Conservation (phyloP, 177 flowering plant species). For the Vitis hybrid region DNA sequence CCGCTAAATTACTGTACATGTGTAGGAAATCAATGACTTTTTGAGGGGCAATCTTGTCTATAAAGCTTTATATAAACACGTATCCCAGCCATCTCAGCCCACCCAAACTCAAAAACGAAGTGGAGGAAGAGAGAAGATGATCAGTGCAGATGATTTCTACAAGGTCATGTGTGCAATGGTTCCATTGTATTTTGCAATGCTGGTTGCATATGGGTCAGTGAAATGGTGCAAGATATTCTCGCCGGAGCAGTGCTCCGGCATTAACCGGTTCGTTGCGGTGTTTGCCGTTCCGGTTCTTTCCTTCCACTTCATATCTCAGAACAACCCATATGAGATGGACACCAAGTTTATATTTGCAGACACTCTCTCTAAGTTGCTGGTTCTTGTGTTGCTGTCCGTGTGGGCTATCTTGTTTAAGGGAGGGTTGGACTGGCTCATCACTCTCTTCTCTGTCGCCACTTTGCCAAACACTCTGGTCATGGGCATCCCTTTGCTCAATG, state of each 20-base stretch:
- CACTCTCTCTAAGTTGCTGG: constrained; percentile 44
- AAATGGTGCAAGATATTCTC: constrained; percentile 66
- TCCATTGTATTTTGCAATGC: constrained; percentile 62
- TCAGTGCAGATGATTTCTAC: constrained; percentile 50
- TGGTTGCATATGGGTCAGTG: constrained; percentile 55
- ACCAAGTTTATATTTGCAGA: constrained; percentile 57
- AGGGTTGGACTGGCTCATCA: constrained; percentile 49
- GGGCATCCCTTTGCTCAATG: constrained; percentile 53
- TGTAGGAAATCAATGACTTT: background rate
- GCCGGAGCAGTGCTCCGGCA: constrained; percentile 64
- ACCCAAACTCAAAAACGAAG: background rate
- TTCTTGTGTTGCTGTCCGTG: constrained; percentile 35
- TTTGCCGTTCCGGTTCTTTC: constrained; percentile 63
- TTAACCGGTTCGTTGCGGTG: constrained; percentile 55
- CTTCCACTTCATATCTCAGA: constrained; percentile 63
- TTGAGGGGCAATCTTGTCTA: constrained; percentile 12
- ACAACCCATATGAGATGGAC: constrained; percentile 63
- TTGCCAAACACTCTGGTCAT: constrained; percentile 56
- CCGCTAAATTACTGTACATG: constrained; percentile 6
- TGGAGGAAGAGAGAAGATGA: constrained; percentile 30
- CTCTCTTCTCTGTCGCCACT: constrained; percentile 50
- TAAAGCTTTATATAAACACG: constrained; percentile 8
- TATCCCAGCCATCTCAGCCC: background rate
- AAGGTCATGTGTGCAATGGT: constrained; percentile 68
- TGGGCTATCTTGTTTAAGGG: constrained; percentile 38